Percentiles rank a stretch among this genome's conserved stretches.
Conservation (phyloP, 1,284 basidiomycete genomes). For the Ganoderma leucocontextum region DNA sequence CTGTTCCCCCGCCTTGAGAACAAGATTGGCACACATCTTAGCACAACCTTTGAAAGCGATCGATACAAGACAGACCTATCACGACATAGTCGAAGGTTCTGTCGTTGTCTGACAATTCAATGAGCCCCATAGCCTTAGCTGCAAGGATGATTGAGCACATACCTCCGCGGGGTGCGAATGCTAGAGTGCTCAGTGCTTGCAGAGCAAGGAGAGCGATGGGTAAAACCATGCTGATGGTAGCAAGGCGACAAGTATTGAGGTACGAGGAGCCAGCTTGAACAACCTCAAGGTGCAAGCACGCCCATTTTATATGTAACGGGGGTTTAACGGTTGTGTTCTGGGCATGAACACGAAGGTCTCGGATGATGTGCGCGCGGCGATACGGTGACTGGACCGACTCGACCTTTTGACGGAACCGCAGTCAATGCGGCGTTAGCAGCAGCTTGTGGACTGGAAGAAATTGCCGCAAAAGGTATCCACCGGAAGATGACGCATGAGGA, state of each 20-base stretch:
- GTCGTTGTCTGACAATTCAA: neutral
- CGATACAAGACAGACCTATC: neutral
- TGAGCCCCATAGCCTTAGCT: neutral
- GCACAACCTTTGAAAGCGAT: neutral
- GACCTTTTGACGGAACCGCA: neutral
- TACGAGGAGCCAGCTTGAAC: neutral
- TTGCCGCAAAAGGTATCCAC: neutral
- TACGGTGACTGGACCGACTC: neutral
- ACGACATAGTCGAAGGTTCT: slow-evolving; percentile 18
- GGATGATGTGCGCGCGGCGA: neutral
- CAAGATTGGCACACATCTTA: neutral
- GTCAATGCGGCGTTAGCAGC: neutral
- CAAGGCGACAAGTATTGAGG: neutral
- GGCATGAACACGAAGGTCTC: neutral
- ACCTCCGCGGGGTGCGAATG: neutral
- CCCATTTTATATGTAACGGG: neutral
- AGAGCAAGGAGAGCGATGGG: neutral
- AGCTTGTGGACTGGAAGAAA: neutral
- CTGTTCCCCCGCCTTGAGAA: slow-evolving; percentile 15
- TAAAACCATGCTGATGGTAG: neutral
- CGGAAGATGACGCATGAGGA: neutral
- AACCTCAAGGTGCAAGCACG: neutral
- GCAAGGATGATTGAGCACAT: neutral
- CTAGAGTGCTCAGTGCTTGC: neutral
- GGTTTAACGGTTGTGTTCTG: neutral